Conservation (phyloP, 2,329 filamentous ascomycete species). For the Thermomyces lanuginosus region DNA sequence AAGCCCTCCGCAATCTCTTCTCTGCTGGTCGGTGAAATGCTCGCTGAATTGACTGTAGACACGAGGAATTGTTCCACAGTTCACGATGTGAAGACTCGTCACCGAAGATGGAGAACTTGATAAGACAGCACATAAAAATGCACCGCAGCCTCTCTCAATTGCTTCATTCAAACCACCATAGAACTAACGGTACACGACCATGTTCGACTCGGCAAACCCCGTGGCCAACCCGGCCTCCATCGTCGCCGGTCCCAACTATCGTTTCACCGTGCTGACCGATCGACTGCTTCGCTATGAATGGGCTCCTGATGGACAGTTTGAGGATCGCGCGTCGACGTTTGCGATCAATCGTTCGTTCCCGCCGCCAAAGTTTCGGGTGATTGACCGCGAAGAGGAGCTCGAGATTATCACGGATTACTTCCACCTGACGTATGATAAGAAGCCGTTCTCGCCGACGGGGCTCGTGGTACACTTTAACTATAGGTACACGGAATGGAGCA, state of each 20-base stretch:
- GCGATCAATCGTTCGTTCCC: constrained; percentile 39
- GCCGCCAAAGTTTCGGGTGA: constrained; percentile 33
- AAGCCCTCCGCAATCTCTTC: too few species aligned
- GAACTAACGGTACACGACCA: too few species aligned
- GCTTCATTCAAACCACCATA: not conserved
- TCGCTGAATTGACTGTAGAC: too few species aligned
- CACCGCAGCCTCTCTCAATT: too few species aligned
- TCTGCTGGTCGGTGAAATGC: too few species aligned
- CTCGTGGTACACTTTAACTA: constrained; percentile 32
- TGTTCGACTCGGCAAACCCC: too few species aligned
- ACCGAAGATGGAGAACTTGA: too few species aligned
- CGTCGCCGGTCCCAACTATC: constrained; percentile 35
- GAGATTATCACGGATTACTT: constrained; percentile 41
- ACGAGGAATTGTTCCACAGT: too few species aligned
- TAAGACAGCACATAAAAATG: too few species aligned
- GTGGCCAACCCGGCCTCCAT: constrained; percentile 32
- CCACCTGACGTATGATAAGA: constrained; percentile 43
- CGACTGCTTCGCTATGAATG: constrained; percentile 46
- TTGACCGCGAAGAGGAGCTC: constrained; percentile 31
- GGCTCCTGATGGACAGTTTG: constrained; percentile 43
- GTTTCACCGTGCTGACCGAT: constrained; percentile 44
- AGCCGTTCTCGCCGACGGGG: constrained; percentile 36
- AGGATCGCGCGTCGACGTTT: constrained; percentile 46
- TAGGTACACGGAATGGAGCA: constrained; percentile 25
- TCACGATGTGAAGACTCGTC: too few species aligned